Evolutionary conservation across 2,329 filamentous ascomycete species (phyloP), one percentile per base, ranked within the genome.

Genomic region (Colletotrichum noveboracense): DNA sequence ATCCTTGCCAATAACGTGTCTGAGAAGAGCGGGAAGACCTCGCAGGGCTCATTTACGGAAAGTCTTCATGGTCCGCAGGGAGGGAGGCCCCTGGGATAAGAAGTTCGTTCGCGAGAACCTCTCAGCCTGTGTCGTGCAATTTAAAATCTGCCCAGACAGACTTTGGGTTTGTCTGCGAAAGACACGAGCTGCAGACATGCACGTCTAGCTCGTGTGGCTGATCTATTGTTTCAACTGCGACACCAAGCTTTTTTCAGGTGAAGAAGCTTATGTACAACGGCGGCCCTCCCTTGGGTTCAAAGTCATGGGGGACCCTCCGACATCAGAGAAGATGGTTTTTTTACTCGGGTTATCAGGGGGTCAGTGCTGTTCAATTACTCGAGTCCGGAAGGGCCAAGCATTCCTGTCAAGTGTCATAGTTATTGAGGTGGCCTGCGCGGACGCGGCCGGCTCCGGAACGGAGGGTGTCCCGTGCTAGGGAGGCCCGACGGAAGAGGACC

Each of bases 161-260:
- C 52, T 38, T 28, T 60, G 26, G 32, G 7, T 38, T 58, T 68
- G n/a, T 16, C n/a, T 56, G 62, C 12, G 14, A 52, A 26, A 67
- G 14, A 56, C 24, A 36, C 43, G 43, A 52, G 43, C 43, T 52
- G 10, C 43, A 21, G n/a, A 52, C 43, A 55, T 21, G 24, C 55
- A 26, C 34, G 13, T 43, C 52, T 28, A 58, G 30, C 43, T n/a
- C 21, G 7, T 21, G 34, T 65, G 69, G 69, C 69, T 58, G 69
- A 48, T 62, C 38, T 56, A 67, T 67, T 67, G 73, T 75, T 76
- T 69, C 43, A 69, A 65, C 18, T 30, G n/a, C 21, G 58, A 55
- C 43, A 21, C 64, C 36, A 69, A 65, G 48, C 74, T 69, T 76
- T 74, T 65, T 56, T 70, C 65, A 58, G 68, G 32, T 48, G 43